Evolutionary conservation across 208 protist genomes (phyloP).

Genomic region (Trypanosomatidae sp.): DNA sequence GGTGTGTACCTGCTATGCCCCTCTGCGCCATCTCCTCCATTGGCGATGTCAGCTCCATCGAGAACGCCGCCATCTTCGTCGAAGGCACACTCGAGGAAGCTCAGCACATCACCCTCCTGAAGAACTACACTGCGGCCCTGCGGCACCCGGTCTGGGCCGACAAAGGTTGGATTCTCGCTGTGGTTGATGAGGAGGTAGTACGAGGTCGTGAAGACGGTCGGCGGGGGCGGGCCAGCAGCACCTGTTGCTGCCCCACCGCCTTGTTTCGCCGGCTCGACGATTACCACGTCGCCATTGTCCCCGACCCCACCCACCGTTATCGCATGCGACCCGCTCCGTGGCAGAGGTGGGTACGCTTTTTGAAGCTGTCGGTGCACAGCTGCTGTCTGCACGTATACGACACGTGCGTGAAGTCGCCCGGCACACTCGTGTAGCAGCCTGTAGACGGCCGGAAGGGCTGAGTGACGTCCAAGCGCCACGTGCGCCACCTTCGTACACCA

Average conservation of each 20-base stretch:
- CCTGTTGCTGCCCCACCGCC: background rate
- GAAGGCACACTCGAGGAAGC: slow-evolving; percentile 80
- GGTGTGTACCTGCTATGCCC: background rate
- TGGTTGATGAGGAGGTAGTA: slow-evolving; percentile 82
- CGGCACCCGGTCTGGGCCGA: slow-evolving; percentile 38
- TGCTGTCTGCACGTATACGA: slow-evolving; percentile 45
- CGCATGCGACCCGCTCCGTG: background rate
- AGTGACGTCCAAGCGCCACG: slow-evolving; percentile 63
- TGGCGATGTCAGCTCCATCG: slow-evolving; percentile 5
- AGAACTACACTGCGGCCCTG: slow-evolving; percentile 41
- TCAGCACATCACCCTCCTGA: slow-evolving; percentile 64
- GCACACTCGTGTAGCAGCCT: slow-evolving; percentile 60
- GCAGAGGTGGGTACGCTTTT: slow-evolving; percentile 10
- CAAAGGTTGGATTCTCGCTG: slow-evolving; percentile 65
- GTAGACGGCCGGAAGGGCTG: slow-evolving; percentile 33
- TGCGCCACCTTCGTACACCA: slow-evolving; percentile 70
- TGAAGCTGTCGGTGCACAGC: slow-evolving; percentile 27
- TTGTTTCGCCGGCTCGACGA: slow-evolving; percentile 3
- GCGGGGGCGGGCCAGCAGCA: background rate
- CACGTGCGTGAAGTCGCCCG: slow-evolving; percentile 61
- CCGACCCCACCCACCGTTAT: background rate
- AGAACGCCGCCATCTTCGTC: slow-evolving; percentile 64
- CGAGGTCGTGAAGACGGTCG: slow-evolving; percentile 26
- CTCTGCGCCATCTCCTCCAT: background rate
- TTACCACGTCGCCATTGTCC: slow-evolving; percentile 12